Conservation (phyloP, 495 filamentous ascomycete genomes). For the Trichoderma virens region DNA sequence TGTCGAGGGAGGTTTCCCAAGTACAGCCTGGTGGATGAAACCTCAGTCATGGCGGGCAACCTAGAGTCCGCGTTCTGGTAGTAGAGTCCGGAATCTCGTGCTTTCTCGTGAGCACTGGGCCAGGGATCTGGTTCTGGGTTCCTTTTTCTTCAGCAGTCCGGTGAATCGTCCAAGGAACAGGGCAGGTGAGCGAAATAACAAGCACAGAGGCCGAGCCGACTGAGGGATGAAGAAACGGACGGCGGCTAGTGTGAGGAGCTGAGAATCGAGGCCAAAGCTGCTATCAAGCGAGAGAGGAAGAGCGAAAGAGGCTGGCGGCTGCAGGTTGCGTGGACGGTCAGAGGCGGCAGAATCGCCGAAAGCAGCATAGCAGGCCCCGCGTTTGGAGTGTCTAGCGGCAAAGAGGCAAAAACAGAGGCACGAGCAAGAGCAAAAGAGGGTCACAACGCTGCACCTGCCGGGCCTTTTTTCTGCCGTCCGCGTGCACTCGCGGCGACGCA, state of each 20-base stretch:
- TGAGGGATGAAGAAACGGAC: background rate
- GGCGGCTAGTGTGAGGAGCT: background rate
- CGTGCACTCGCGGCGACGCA: background rate
- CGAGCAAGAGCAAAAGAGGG: background rate
- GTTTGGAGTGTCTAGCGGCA: background rate
- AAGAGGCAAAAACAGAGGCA: background rate
- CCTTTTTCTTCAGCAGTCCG: background rate
- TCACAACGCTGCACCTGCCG: background rate
- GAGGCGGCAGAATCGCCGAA: background rate
- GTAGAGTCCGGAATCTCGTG: background rate
- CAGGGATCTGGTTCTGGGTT: background rate
- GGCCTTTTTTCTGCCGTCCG: background rate
- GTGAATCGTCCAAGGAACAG: background rate
- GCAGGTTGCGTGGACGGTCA: background rate
- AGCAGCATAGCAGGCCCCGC: background rate
- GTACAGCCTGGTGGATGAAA: constrained; percentile 90
- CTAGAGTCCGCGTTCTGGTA: background rate
- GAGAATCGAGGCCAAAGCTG: background rate
- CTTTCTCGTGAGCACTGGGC: too few species aligned
- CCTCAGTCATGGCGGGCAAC: constrained; percentile 55
- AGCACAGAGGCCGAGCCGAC: background rate
- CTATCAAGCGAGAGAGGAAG: background rate
- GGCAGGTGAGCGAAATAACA: background rate
- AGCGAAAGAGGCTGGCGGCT: constrained; percentile 7
- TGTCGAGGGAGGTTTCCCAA: constrained; percentile 94